Conservation (phyloP, 169 alveolate species). For the Babesia ovata region DNA sequence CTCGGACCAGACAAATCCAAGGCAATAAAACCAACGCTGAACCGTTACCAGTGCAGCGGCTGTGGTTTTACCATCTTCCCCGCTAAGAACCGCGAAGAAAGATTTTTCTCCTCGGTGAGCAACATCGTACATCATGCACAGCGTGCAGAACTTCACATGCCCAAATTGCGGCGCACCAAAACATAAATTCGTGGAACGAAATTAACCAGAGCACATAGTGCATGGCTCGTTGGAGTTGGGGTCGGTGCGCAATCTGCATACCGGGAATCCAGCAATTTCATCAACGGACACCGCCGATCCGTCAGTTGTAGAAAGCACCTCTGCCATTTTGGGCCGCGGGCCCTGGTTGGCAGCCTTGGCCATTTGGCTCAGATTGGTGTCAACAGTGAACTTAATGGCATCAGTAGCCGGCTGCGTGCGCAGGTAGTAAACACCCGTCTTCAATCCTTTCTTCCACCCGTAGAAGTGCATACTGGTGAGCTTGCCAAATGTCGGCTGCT, state of each 20-base stretch:
- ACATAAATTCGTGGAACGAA: constrained; percentile 48
- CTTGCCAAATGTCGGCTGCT: constrained; percentile 93
- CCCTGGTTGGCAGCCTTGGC: constrained; percentile 64
- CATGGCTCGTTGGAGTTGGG: constrained; percentile 75
- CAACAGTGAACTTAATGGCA: constrained; percentile 97
- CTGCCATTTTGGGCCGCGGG: constrained; percentile 11
- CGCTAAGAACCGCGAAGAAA: constrained; percentile 76
- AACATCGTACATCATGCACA: background rate
- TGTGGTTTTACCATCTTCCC: constrained; percentile 79
- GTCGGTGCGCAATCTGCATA: constrained; percentile 53
- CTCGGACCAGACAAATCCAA: constrained; percentile 19
- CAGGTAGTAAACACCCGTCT: constrained; percentile 96
- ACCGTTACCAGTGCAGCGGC: constrained; percentile 72
- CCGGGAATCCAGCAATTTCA: constrained; percentile 42
- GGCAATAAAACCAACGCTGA: constrained; percentile 16
- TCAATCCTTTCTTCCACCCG: constrained; percentile 97
- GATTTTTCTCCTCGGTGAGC: constrained; percentile 72
- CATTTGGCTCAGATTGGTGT: constrained; percentile 77
- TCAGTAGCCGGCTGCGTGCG: constrained; percentile 98
- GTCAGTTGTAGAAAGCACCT: constrained; percentile 52
- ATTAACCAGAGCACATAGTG: constrained; percentile 77
- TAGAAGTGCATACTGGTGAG: constrained; percentile 97
- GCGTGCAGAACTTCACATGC: constrained; percentile 65
- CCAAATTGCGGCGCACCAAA: constrained; percentile 69
- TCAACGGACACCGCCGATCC: constrained; percentile 58